Conservation (phyloP, 768 basidiomycete species). For the Boletus fagicola region DNA sequence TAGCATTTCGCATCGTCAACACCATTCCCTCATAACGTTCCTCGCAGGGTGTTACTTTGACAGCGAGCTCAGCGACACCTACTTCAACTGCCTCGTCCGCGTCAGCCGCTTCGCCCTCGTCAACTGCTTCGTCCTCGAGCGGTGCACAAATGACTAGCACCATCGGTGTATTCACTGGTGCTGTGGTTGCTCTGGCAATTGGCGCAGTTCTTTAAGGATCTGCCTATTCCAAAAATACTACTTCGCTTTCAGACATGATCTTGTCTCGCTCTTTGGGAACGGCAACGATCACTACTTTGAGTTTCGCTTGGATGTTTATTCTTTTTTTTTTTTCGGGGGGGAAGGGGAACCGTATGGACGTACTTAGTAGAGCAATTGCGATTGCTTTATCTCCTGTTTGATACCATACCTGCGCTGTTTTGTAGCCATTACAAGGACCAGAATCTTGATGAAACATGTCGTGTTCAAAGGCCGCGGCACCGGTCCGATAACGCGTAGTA, state of each 20-base stretch:
- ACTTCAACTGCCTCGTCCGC: constrained; percentile 1
- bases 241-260: background rate
- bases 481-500: too few species aligned
- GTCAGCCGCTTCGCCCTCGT: background rate
- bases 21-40: background rate
- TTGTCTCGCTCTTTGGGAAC: background rate
- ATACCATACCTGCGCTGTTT: background rate
- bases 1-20: background rate
- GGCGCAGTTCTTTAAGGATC: constrained; percentile 14
- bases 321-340: background rate
- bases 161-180: constrained; percentile 12
- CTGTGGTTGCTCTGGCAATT: constrained; percentile 11
- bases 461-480: background rate
- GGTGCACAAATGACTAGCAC: constrained; percentile 5
- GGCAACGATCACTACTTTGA: background rate
- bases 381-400: background rate
- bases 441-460: background rate
- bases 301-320: background rate
- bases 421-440: background rate
- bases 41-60: constrained; percentile 54
- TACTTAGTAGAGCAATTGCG: background rate
- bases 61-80: constrained; percentile 16
- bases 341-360: background rate
- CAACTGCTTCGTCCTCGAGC: constrained; percentile 2
- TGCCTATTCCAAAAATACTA: background rate